These are phyloP conservation scores for Paecilomyces fulvus DNA, from an alignment of 2,329 filamentous ascomycete genomes.

Conservation along the genomic window DNA sequence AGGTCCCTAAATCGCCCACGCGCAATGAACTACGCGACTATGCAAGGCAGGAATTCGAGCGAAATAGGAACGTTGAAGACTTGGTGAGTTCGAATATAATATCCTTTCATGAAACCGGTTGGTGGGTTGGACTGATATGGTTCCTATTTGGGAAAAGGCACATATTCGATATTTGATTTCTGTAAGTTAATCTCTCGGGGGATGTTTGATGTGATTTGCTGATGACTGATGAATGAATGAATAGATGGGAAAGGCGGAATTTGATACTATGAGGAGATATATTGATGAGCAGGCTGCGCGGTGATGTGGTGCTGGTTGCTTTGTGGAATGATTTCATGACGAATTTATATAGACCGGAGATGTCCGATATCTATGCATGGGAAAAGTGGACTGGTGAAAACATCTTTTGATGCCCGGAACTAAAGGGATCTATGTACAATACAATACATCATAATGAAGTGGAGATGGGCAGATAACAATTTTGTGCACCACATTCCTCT, in stretches of 20 bases:
- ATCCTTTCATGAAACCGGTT: neutral
- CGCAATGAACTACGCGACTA: slow-evolving; percentile 34
- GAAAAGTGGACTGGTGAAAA: neutral
- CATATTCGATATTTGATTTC: slow-evolving; percentile 38
- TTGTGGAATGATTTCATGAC: neutral
- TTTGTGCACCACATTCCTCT: slow-evolving; percentile 2
- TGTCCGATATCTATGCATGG: neutral
- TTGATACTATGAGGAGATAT: slow-evolving; percentile 39
- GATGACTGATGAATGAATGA: slow-evolving; percentile 7
- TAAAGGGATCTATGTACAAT: slow-evolving; percentile 4
- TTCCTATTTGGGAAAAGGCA: slow-evolving; percentile 16
- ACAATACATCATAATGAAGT: neutral
- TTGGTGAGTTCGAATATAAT: slow-evolving; percentile 21
- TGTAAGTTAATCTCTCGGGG: slow-evolving; percentile 13
- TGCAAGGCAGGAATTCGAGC: slow-evolving; percentile 36
- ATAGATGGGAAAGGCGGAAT: slow-evolving; percentile 39
- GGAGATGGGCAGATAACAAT: neutral
- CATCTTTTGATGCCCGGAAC: neutral
- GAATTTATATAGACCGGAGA: neutral
- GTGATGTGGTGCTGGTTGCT: slow-evolving; percentile 1
- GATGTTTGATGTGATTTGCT: neutral
- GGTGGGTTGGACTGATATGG: neutral
- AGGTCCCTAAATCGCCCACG: slow-evolving; percentile 32
- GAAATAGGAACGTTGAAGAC: slow-evolving; percentile 35
- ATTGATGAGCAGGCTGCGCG: slow-evolving; percentile 35